Evolutionary conservation across 2,329 filamentous ascomycete genomes (phyloP).

Genomic region (Aspergillus costaricaensis): DNA sequence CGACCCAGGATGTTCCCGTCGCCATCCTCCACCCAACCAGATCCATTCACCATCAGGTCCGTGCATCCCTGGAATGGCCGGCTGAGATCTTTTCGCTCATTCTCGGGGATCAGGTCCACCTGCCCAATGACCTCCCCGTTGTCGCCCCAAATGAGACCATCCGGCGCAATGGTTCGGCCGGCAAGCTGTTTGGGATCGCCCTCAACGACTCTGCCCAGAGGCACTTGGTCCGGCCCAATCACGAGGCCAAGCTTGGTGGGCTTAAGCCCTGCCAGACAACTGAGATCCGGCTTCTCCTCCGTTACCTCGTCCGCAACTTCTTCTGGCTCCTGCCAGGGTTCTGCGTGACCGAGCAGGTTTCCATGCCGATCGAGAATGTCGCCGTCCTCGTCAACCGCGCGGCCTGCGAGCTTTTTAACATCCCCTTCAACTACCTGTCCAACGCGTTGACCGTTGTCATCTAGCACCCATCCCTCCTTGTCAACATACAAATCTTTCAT

Average conservation of each 20-base stretch:
- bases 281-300: constrained; percentile 50
- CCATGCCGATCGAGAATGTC: constrained; percentile 64
- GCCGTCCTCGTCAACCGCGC: constrained; percentile 63
- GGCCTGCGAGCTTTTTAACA: constrained; percentile 60
- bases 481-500: constrained; percentile 50
- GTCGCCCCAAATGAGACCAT: constrained; percentile 58
- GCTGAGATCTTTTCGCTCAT: constrained; percentile 54
- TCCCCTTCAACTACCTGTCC: constrained; percentile 61
- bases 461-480: constrained; percentile 51
- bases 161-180: constrained; percentile 55
- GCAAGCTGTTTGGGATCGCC: constrained; percentile 59
- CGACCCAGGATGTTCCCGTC: constrained; percentile 76
- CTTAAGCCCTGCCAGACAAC: constrained; percentile 52
- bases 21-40: constrained; percentile 68
- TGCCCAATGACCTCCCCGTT: constrained; percentile 57
- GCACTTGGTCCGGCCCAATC: constrained; percentile 55
- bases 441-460: constrained; percentile 50
- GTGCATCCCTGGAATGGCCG: constrained; percentile 61
- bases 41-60: constrained; percentile 58
- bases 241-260: constrained; percentile 63
- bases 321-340: constrained; percentile 54
- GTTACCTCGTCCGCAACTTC: constrained; percentile 40
- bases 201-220: constrained; percentile 58
- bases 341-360: constrained; percentile 62
- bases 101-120: constrained; percentile 59